Evolutionary conservation across 495 filamentous ascomycete genomes (phyloP), one percentile per base, ranked within the genome.

Genomic region (Pseudoneurospora amorphoporcata): DNA sequence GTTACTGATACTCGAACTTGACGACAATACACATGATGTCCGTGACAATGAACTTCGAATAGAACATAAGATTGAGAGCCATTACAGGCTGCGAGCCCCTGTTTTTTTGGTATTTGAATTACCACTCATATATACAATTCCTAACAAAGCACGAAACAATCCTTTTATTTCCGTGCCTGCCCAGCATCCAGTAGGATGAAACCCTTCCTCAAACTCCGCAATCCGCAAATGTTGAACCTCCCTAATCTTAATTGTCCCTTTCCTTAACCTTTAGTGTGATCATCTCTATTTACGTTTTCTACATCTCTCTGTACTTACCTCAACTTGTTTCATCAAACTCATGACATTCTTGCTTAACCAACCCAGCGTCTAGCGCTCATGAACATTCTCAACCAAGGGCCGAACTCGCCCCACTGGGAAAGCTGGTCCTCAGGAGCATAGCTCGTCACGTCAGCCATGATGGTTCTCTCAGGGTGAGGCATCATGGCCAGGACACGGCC

Each of bases 401-500:
- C 94, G 81, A 91, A 91, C 75, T 96, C 91, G 39, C 92, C 93
- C 90, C 92, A 93, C 74, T 92, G 85, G 75, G 89, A 88, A 29
- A 88, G 82, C 77, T 87, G 84, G 41, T 82, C 85, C 39, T 84
- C 79, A 12, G 93, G 91, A 68, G 92, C 79, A 76, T 90, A 98
- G 79, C 92, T 94, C 40, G 86, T 91, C 75, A 94, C 90, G 74
- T 94, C 92, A 73, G 86, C 90, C 84, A 97, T 81, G 40, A 97
- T 87, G n/a, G 94, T 97, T 7, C 95, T 87, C 83, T 98, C 95
- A 9, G 94, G 94, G 83, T 98, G 95, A 76, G 95, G 95, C 95
- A 98, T 98, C 84, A 98, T 89, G 10, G 93, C 94, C 76, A 98
- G 77, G 1, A 97, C 93, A 73, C 95, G 88, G 2, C 95, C 95